These are phyloP conservation scores for Diplodia scrobiculata DNA, from an alignment of 2,329 filamentous ascomycete species.

Conservation along the genomic window DNA sequence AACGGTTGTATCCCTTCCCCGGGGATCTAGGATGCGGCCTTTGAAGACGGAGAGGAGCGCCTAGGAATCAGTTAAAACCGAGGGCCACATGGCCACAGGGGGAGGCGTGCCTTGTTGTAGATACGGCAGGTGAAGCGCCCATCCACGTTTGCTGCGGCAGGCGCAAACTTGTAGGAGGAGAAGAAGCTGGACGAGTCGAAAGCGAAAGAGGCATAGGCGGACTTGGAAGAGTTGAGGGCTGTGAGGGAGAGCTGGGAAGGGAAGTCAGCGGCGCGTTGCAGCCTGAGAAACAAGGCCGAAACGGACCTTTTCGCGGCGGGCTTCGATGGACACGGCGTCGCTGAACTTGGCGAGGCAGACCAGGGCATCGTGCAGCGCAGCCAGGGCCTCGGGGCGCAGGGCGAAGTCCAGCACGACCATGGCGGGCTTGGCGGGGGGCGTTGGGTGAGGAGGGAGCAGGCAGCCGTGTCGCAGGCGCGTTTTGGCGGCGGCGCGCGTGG, in stretches of 20 bases:
- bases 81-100: not conserved
- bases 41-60: constrained; percentile 72
- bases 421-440: not conserved
- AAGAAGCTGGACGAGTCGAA: constrained; percentile 71
- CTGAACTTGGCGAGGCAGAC: constrained; percentile 77
- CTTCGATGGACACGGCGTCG: constrained; percentile 75
- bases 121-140: constrained; percentile 71
- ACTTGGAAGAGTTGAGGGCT: constrained; percentile 77
- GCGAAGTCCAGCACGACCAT: constrained; percentile 67
- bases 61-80: constrained; percentile 22
- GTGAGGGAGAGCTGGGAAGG: constrained; percentile 66
- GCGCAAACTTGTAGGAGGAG: constrained; percentile 67
- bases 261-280: constrained; percentile 30
- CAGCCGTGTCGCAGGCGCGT: constrained; percentile 9
- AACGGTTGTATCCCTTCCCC: constrained; percentile 69
- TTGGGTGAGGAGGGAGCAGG: not conserved
- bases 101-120: constrained; percentile 63
- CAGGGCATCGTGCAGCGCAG: constrained; percentile 70
- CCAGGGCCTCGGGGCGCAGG: constrained; percentile 71
- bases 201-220: constrained; percentile 73
- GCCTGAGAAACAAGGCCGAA: constrained; percentile 23
- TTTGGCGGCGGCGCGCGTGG: constrained; percentile 3
- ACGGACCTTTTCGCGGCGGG: constrained; percentile 65
- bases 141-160: constrained; percentile 40
- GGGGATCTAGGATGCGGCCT: constrained; percentile 63